Percentiles rank a stretch among this genome's conserved stretches.
Evolutionary conservation across 371 early-diverging fungal species (phyloP).

Genomic region (Dentiscutata heterogama): DNA sequence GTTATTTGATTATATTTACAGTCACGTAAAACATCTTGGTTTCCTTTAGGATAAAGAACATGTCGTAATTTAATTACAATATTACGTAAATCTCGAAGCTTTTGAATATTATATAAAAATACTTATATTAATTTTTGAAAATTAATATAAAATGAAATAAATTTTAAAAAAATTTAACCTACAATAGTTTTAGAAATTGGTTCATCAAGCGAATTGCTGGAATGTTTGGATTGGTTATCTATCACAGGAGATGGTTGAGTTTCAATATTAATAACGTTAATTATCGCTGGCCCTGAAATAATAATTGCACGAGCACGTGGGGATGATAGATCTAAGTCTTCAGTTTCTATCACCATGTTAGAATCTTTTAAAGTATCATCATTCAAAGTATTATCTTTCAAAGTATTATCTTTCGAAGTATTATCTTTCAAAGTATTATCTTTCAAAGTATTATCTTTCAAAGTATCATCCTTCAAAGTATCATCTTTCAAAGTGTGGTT

Average conservation of each 20-base stretch:
- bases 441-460: too few species aligned
- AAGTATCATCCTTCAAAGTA: not conserved
- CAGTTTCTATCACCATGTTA: slow-evolving; percentile 14
- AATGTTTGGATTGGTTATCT: slow-evolving; percentile 41
- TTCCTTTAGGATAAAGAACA: slow-evolving; percentile 77
- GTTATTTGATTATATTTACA: slow-evolving; percentile 61
- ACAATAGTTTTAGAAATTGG: slow-evolving; percentile 88
- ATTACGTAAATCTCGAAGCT: slow-evolving; percentile 82
- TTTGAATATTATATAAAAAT: slow-evolving; percentile 14
- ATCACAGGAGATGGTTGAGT: slow-evolving; percentile 50
- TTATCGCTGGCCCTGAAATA: not conserved
- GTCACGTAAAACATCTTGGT: slow-evolving; percentile 76
- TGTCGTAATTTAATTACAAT: slow-evolving; percentile 77
- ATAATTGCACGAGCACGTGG: not conserved
- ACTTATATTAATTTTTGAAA: not conserved
- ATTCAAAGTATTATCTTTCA: too few species aligned
- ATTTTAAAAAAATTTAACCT: slow-evolving; percentile 47
- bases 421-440: too few species aligned
- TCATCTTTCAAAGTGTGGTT: not conserved
- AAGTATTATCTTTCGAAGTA: too few species aligned
- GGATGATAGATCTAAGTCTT: slow-evolving; percentile 15
- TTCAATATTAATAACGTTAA: slow-evolving; percentile 13
- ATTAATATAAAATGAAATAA: too few species aligned
- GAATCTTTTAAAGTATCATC: slow-evolving; percentile 1
- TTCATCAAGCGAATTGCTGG: slow-evolving; percentile 90